Evolutionary conservation across 2,329 filamentous ascomycete genomes (phyloP).

Genomic region (Colletotrichum truncatum): DNA sequence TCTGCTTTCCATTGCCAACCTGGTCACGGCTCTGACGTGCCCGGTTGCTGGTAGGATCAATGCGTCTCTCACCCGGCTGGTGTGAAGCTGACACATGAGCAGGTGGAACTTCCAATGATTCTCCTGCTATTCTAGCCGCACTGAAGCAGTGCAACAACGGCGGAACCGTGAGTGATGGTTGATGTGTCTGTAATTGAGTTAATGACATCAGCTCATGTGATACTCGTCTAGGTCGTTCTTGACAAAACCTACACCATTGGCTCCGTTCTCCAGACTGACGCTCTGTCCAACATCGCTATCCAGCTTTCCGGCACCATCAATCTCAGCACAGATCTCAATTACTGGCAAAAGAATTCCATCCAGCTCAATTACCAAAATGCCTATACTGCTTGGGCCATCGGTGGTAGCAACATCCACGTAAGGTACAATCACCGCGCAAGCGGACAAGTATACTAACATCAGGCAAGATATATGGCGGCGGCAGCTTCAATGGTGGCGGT

Average conservation of each 20-base stretch:
- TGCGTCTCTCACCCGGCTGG: background rate
- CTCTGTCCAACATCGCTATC: conserved; percentile 70
- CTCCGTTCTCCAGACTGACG: conserved; percentile 71
- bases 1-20: background rate
- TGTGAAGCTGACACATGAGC: background rate
- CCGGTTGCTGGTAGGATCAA: background rate
- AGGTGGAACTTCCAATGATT: conserved; percentile 38
- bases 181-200: background rate
- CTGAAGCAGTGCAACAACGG: conserved; percentile 69
- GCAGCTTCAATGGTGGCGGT: conserved; percentile 58
- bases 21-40: background rate
- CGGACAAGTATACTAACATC: background rate
- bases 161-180: conserved; percentile 52
- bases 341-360: conserved; percentile 74
- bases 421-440: rapidly evolving
- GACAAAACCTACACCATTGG: conserved; percentile 68
- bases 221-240: conserved; percentile 54
- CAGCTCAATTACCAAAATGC: conserved; percentile 73
- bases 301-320: conserved; percentile 64
- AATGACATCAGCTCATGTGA: background rate
- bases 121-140: conserved; percentile 56
- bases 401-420: conserved; percentile 54
- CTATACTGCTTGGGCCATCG: conserved; percentile 48
- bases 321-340: conserved; percentile 73
- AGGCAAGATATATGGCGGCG: conserved; percentile 64